Conservation (phyloP, 345 rosid species). For the Eucalyptus cloeziana region DNA sequence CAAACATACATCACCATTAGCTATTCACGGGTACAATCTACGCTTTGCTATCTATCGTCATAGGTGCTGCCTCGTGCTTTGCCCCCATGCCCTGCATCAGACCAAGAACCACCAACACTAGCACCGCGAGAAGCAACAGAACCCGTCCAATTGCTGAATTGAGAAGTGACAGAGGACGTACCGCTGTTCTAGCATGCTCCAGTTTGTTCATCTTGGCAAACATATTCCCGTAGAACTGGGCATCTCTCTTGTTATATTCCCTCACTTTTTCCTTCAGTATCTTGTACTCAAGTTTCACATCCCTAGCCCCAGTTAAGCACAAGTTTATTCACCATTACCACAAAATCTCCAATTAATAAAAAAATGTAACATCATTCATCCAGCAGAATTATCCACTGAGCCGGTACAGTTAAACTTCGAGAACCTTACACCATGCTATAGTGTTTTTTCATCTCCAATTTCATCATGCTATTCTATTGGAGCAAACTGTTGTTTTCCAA, state of each 20-base stretch:
- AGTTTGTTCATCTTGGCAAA: conserved; percentile 7
- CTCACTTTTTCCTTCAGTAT: conserved; percentile 23
- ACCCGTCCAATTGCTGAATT: neutral
- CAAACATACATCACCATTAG: neutral
- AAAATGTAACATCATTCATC: neutral
- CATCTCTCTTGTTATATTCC: conserved; percentile 30
- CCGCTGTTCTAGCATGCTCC: neutral
- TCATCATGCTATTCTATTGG: neutral
- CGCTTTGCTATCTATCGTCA: conserved; percentile 12
- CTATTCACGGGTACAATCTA: neutral
- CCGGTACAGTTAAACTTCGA: neutral
- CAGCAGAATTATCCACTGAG: neutral
- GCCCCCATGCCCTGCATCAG: conserved; percentile 2
- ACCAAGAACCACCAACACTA: neutral
- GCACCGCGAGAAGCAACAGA: neutral
- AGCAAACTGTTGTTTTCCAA: neutral
- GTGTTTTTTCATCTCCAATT: neutral
- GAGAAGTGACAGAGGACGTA: neutral
- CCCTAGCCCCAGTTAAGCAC: conserved; percentile 3
- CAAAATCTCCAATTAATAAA: neutral
- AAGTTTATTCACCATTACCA: neutral
- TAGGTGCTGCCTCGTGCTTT: neutral
- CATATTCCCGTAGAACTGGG: conserved; percentile 15
- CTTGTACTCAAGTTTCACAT: conserved; percentile 26
- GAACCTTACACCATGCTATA: neutral